These are phyloP conservation scores for Psilocybe tampanensis DNA, from an alignment of 768 basidiomycete genomes.

Conservation along the genomic window DNA sequence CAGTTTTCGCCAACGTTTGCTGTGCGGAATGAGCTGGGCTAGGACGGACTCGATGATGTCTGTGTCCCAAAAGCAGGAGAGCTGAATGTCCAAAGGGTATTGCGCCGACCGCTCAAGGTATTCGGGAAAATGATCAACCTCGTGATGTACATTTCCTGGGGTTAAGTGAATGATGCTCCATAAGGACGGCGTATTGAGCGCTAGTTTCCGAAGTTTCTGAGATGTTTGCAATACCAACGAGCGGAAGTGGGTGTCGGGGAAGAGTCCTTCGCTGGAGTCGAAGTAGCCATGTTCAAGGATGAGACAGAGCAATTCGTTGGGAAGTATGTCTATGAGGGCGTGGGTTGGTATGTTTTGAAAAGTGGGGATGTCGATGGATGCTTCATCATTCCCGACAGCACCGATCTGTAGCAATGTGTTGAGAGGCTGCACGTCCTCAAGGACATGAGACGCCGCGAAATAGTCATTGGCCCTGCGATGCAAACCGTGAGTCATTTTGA, in stretches of 20 bases:
- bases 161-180: slow-evolving; percentile 34
- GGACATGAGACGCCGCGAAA: slow-evolving; percentile 13
- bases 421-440: neutral
- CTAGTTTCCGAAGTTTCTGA: slow-evolving; percentile 22
- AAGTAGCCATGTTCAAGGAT: slow-evolving; percentile 31
- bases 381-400: neutral
- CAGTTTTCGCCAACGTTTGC: slow-evolving; percentile 28
- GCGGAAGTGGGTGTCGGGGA: slow-evolving; percentile 21
- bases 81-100: slow-evolving; percentile 29
- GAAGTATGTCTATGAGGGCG: slow-evolving; percentile 26
- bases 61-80: slow-evolving; percentile 31
- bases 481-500: neutral
- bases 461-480: slow-evolving; percentile 12
- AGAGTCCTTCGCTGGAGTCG: slow-evolving; percentile 8
- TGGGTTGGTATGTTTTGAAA: neutral
- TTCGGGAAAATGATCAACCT: slow-evolving; percentile 23
- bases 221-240: slow-evolving; percentile 21
- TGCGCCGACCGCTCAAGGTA: slow-evolving; percentile 29
- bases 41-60: slow-evolving; percentile 24
- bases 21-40: slow-evolving; percentile 27
- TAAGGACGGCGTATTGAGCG: slow-evolving; percentile 30
- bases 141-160: slow-evolving; percentile 20
- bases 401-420: neutral
- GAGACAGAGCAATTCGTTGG: slow-evolving; percentile 31
- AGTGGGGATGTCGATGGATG: slow-evolving; percentile 2